phyloP scores from a whole-genome alignment of 768 basidiomycete genomes.

The Mycena crocata region DNA sequence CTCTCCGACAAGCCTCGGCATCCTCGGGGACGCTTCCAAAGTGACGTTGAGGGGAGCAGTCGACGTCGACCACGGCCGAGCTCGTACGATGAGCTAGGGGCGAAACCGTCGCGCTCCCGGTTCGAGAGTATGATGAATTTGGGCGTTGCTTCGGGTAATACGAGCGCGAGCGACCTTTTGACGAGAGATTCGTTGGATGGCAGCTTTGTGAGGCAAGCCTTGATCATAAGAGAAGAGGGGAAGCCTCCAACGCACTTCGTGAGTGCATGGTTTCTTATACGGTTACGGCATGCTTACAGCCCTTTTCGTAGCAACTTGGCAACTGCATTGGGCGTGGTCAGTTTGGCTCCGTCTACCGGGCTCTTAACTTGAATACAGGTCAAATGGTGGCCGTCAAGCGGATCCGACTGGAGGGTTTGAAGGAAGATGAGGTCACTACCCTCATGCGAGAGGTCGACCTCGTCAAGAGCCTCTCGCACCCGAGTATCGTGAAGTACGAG shows the following conservation, averaged over 20 bases:
- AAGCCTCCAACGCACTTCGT: conserved; percentile 86
- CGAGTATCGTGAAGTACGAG: conserved; percentile 97
- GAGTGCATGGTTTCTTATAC: conserved; percentile 49
- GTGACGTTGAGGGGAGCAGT: conserved; percentile 73
- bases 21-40: conserved; percentile 77
- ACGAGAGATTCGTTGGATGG: conserved; percentile 74
- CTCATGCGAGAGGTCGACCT: conserved; percentile 96
- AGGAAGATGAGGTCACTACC: conserved; percentile 90
- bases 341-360: conserved; percentile 96
- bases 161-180: conserved; percentile 75
- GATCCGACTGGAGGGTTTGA: conserved; percentile 89
- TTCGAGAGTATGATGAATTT: conserved; percentile 81
- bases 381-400: conserved; percentile 99
- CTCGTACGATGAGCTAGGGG: conserved; percentile 76
- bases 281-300: conserved; percentile 31
- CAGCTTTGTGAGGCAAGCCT: conserved; percentile 70
- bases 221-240: conserved; percentile 85
- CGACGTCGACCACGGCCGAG: conserved; percentile 69
- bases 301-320: conserved; percentile 83
- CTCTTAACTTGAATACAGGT: conserved; percentile 92
- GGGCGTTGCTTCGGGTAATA: conserved; percentile 60
- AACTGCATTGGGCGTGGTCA: conserved; percentile 98
- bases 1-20: conserved; percentile 52
- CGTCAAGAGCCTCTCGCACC: conserved; percentile 90
- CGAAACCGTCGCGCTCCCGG: conserved; percentile 65